Base-by-base conservation (phyloP, 148 eudicot genomes). In the Polygonum aviculare region DNA sequence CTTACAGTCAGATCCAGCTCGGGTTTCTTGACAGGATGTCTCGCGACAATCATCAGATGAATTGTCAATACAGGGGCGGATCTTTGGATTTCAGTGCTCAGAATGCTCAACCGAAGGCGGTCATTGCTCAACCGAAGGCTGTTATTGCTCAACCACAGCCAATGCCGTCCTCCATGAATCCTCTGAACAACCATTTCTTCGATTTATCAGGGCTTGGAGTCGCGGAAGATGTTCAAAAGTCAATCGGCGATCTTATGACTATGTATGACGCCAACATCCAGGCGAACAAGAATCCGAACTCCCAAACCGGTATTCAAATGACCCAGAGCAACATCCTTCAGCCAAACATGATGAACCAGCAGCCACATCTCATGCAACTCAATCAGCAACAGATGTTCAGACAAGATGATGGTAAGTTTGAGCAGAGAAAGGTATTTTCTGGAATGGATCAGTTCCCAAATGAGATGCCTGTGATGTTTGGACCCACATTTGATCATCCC, bases 141-240 rank as follows among this genome's bases (percentile, higher is more conserved):
- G 69, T 26, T 26, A 26, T 77, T 71, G 69, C 65, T 78, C 74
- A 67, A 35, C 72, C 72, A 16, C 72, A 67, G 15, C 19, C 21
- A 35, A 38, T 63, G 35, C 72, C 44, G 6, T 2, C 74, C 11
- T 47, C 59, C 0, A 71, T 79, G 60, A 79, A 77, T 44, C 41
- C 80, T 31, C 22, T 78, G 3, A 36, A 38, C 45, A 80, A 78
- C 47, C 78, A 82, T 70, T 11, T 86, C 49, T 85, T 84, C 62
- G 82, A 88, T 77, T 57, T 84, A 55, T 48, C 88, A 1, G 88
- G 80, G 5, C 52, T 79, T 7, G 88, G 83, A 75, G 86, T 87
- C 74, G 82, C 89, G 2, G 93, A 87, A 75, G 93, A 89, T 62
- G 93, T 87, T 76, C 85, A 83, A 70, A 86, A 83, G 74, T 80